Conservation (phyloP, 2,329 filamentous ascomycete genomes). For the Aspergillus terreus region DNA sequence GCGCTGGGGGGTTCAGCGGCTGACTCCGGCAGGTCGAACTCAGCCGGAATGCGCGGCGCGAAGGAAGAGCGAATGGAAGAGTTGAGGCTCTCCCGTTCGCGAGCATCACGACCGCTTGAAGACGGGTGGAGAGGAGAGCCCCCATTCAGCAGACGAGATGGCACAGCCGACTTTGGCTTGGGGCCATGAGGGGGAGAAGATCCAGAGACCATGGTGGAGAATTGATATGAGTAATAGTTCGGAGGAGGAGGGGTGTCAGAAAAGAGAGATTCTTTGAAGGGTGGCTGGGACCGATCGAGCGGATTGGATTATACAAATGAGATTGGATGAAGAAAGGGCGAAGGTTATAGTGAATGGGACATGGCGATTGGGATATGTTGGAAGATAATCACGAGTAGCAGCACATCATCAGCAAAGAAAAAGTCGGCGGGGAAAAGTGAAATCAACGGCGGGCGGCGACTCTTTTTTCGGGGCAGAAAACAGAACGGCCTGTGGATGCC, state of each 20-base stretch:
- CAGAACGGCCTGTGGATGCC: neutral
- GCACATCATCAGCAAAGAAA: neutral
- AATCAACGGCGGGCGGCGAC: neutral
- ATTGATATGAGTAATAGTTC: neutral
- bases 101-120: conserved; percentile 47
- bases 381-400: neutral
- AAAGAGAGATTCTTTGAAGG: neutral
- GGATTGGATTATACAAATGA: neutral
- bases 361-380: neutral
- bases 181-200: conserved; percentile 38
- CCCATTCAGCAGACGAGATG: conserved; percentile 56
- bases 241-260: neutral
- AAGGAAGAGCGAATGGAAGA: conserved; percentile 59
- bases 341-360: neutral
- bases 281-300: too few species aligned
- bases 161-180: conserved; percentile 52
- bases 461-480: neutral
- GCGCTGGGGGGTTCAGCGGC: conserved; percentile 13
- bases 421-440: neutral
- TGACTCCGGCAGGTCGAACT: conserved; percentile 25
- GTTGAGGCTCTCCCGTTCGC: conserved; percentile 56
- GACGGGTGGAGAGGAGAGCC: conserved; percentile 49
- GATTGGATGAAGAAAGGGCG: neutral
- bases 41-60: conserved; percentile 34
- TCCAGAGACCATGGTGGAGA: conserved; percentile 43